Base-by-base conservation (phyloP, 805 yeast genomes). In the Cyberlindnera mississippiensis region DNA sequence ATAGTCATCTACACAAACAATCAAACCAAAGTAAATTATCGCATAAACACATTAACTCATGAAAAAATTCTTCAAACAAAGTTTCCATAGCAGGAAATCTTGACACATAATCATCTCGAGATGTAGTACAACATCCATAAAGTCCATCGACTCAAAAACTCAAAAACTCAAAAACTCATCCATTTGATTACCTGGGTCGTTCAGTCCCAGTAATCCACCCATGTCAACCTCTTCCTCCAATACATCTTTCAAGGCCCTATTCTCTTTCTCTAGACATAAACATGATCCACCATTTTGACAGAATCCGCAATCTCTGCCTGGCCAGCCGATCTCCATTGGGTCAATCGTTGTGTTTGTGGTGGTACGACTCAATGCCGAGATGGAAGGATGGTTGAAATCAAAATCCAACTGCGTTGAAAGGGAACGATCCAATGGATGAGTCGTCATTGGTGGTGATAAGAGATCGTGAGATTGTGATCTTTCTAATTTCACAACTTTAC, bases 321-420 rank as follows among this genome's bases (percentile, higher is more conserved):
- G 45, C 45, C 47, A 47, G 17, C 48, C 50, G 35, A 38, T 46
- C 20, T 33, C 50, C 35, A 33, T 14, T 26, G 47, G 51, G 31
- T 41, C 51, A 8, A 51, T 28, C 4, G 57, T 50, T 9, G 52
- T 50, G 28, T 47, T 47, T 11, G 58, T 53, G 1, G 55, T 52
- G 8, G 53, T 49, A 8, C 57, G 38, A 20, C 44, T 33, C 12
- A 40, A 17, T 6, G 33, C 31, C 18, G 33, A 35, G 17, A 16
- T 16, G 7, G 22, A 12, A 4, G 37, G n/a, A 6, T 27, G 33
- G 20, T 37, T 15, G 5, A 11, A 15, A 14, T 15, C 33, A 9
- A 18, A n/a, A 12, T 36, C 39, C 2, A 28, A 10, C 6, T 15
- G 35, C 7, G 27, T 20, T 2, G 35, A 30, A 30, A 37, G 11